phyloP scores from a whole-genome alignment of 1,284 basidiomycete species.

The Entoloma clypeatum region DNA sequence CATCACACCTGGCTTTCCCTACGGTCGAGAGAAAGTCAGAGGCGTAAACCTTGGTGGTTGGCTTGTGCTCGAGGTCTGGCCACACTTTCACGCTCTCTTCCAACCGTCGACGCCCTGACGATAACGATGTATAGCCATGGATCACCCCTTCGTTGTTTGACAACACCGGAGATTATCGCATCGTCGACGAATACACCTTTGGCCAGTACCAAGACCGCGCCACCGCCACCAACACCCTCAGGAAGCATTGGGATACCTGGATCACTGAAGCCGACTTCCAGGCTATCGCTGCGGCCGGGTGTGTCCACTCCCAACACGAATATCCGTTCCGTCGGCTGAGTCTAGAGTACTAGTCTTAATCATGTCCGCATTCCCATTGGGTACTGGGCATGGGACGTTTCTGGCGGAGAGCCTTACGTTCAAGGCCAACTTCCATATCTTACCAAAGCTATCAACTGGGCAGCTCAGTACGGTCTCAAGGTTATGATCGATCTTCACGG shows the following conservation, averaged over 20 bases:
- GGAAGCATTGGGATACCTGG: conserved; percentile 78
- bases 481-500: conserved; percentile 83
- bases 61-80: conserved; percentile 69
- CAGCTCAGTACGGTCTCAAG: conserved; percentile 70
- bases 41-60: conserved; percentile 79
- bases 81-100: neutral
- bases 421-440: conserved; percentile 77
- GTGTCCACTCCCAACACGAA: conserved; percentile 19
- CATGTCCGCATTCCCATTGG: conserved; percentile 88
- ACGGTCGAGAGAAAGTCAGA: conserved; percentile 58
- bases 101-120: neutral
- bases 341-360: conserved; percentile 58
- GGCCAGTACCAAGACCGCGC: conserved; percentile 53
- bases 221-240: conserved; percentile 47
- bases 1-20: conserved; percentile 41
- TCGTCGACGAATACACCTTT: conserved; percentile 88
- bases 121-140: conserved; percentile 53
- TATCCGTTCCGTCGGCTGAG: conserved; percentile 14
- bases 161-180: conserved; percentile 61
- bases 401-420: conserved; percentile 79
- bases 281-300: conserved; percentile 74
- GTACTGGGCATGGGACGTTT: conserved; percentile 89
- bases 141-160: conserved; percentile 88
- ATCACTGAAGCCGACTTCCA: conserved; percentile 77
- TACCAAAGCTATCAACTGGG: conserved; percentile 77